Base-by-base conservation (phyloP, 768 basidiomycete genomes). In the Lactarius tabidus region DNA sequence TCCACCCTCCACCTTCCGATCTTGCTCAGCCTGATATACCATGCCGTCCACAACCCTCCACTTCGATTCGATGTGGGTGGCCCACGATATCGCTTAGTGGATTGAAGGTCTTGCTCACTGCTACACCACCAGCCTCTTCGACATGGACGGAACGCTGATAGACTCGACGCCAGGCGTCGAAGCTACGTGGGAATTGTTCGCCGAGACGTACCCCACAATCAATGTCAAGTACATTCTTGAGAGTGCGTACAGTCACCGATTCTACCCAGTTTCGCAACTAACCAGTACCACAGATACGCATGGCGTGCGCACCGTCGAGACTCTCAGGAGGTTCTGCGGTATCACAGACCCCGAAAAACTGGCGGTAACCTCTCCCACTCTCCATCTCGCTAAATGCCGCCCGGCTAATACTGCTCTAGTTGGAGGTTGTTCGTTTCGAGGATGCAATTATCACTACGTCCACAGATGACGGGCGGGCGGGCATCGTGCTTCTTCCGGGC, bases 241-340 rank as follows among this genome's bases (percentile, higher is more conserved):
- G 72, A 85, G 89, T 88, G 72, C 75, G 82, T 75, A 60, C 60
- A 29, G 67, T 68, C 56, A 48, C 45, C 45, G n/a, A 15, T 28
- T 39, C 31, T 6, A n/a, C 61, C 12, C 18, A 43, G 23, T 26
- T 23, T 26, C 10, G 4, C 17, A 48, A 39, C 39, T 52, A 31
- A 18, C 20, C n/a, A 23, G 8, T 20, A 28, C 17, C 26, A 17
- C 73, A 90, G 89, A 84, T 60, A 80, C 90, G 23, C 93, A 95
- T 74, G 93, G 93, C 35, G 84, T 94, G 52, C 84, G 94, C 63
- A 93, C 91, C 0, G 81, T 86, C 8, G 94, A 95, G 70, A 93
- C 92, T 75, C 80, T 95, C 62, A 81, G 77, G 71, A 85, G 77
- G 52, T 84, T 87, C 76, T 93, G 91, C 71, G 82, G 84, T 1